Base-by-base conservation (phyloP, 2,329 filamentous ascomycete species). In the Lasiodiplodia sp. region DNA sequence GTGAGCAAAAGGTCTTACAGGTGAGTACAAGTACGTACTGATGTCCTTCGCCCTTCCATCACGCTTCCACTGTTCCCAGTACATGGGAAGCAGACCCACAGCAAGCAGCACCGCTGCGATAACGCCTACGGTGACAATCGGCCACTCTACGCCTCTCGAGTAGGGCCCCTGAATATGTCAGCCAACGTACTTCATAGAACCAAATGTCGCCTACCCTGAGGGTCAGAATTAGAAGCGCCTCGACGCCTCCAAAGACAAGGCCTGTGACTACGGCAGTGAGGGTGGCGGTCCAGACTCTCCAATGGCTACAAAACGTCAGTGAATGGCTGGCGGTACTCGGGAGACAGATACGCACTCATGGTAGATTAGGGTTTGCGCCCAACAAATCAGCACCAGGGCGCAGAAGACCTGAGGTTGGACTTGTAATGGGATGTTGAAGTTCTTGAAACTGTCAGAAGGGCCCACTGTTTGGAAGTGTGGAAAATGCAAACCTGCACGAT, bases 31-130 rank as follows among this genome's bases (percentile, higher is more conserved):
- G 21, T 2, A 77, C 80, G 69, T 74, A 83, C 88, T 88, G 67
- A 90, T 85, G 0, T 88, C 89, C 37, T 90, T 82, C 2, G 90
- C 88, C 28, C 87, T 82, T 0, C 89, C 88, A 63, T 83, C 81
- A 14, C 88, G 81, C 75, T 90, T 90, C 80, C 85, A 88, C 1
- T 90, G 79, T 74, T 91, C 88, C 67, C 84, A 84, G 72, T 89
- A 91, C 0, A 88, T 87, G 2, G 87, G 86, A 4, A 91, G 72
- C 12, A 91, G 77, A 0, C 89, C 89, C 2, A 79, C 75, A 2
- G 83, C 84, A 7, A 91, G 81, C 7, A 90, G 80, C 11, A 90
- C 78, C 2, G 87, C 83, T 1, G 88, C 87, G 34, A 87, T 75
- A 28, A 89, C 82, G 6, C 88, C 89, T 55, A 91, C 82, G 3